Conservation (phyloP, 345 rosid species). For the Salix koriyanagi region DNA sequence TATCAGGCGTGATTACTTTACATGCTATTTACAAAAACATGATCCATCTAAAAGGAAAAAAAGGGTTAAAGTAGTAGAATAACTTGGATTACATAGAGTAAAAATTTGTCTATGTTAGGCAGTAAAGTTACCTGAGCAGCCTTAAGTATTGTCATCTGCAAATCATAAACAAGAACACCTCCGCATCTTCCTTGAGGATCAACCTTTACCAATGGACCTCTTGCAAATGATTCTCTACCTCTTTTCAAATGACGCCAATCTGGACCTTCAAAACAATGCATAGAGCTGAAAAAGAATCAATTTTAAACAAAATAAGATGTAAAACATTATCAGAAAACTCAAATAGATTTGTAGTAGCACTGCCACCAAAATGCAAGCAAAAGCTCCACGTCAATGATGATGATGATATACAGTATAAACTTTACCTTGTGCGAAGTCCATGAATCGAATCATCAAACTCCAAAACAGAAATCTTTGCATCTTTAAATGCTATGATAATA, state of each 20-base stretch:
- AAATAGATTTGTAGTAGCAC: too few species aligned
- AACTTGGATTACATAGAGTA: neutral
- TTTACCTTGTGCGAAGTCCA: slow-evolving; percentile 69
- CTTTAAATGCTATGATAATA: slow-evolving; percentile 65
- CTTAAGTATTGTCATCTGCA: slow-evolving; percentile 94
- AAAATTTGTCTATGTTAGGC: neutral
- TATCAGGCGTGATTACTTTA: neutral
- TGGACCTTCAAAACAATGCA: slow-evolving; percentile 98
- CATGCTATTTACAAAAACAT: neutral
- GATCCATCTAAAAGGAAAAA: neutral
- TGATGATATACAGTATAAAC: neutral
- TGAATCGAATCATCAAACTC: slow-evolving; percentile 93
- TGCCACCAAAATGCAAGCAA: neutral
- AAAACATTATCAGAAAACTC: neutral
- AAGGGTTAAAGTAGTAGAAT: neutral
- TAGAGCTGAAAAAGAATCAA: slow-evolving; percentile 55
- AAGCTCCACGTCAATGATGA: neutral
- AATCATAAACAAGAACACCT: slow-evolving; percentile 82
- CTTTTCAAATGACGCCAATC: slow-evolving; percentile 93
- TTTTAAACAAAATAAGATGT: neutral
- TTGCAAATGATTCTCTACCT: slow-evolving; percentile 87
- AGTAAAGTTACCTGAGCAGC: slow-evolving; percentile 78
- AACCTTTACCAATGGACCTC: slow-evolving; percentile 77
- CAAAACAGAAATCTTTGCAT: slow-evolving; percentile 74
- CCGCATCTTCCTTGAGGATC: slow-evolving; percentile 99